Base-by-base conservation (phyloP, 106 monocot genomes). In the Apostasia ramifera region DNA sequence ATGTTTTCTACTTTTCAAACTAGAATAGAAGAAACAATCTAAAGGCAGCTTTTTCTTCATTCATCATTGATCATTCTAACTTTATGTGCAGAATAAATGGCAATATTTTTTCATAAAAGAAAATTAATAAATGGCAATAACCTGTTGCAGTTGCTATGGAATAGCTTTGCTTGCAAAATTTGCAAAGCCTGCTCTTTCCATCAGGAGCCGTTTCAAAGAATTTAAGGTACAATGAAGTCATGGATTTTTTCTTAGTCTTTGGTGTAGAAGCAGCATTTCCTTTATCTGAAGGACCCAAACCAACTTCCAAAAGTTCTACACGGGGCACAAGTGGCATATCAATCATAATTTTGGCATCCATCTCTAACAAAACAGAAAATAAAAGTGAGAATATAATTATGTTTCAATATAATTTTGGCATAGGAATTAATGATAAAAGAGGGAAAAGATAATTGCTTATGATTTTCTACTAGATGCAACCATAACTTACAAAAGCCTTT, bases 141-240 rank as follows among this genome's bases (percentile, higher is more conserved):
- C 94, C 91, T 44, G 94, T 91, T 52, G 91, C 91, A 44, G 95
- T 95, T 63, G 88, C 76, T 58, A 88, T 91, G 58, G 91, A 91
- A 81, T 91, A 95, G 60, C 85, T 91, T 67, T 94, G 91, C 57
- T 81, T 94, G 91, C 94, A 94, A 76, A 94, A 81, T 80, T 81
- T 94, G 79, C 94, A 94, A 52, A 73, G 72, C 59, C 91, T 83
- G 40, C 80, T 88, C 75, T 94, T 94, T 56, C 91, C 91, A 80
- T 94, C 88, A 53, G 88, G 64, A 53, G 88, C 80, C 4, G 85
- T 86, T 76, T 94, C 91, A 65, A 94, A 94, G 77, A 79, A 94
- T 59, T 91, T 88, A 26, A 94, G 94, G 66, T 85, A 94, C 7
- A 85, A 60, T 12, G 94, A 94, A 40, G 90, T 90, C 94, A 94